Percentiles rank a stretch among this genome's conserved stretches.
These are phyloP conservation scores for Venturia carpophila DNA, from an alignment of 2,329 filamentous ascomycete species.

Conservation along the genomic window DNA sequence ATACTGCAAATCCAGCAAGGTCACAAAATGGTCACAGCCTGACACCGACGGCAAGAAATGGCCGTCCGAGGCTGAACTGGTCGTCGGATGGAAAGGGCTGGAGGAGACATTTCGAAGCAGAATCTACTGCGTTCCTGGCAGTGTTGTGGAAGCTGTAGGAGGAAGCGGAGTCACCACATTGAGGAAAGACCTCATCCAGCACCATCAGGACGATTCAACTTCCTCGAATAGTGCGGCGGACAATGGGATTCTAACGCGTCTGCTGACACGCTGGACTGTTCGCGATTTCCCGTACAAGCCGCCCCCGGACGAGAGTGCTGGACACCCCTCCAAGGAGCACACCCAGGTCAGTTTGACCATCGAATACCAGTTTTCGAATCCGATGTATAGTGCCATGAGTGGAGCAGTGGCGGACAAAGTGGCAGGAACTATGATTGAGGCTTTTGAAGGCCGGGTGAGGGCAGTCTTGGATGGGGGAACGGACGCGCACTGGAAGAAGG, in stretches of 20 bases:
- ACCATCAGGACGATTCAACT: neutral
- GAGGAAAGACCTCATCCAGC: neutral
- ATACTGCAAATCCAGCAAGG: slow-evolving; percentile 70
- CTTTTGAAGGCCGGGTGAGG: slow-evolving; percentile 73
- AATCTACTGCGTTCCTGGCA: slow-evolving; percentile 66
- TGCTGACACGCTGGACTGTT: slow-evolving; percentile 64
- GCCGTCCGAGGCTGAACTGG: slow-evolving; percentile 70
- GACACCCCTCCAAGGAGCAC: slow-evolving; percentile 35
- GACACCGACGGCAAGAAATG: slow-evolving; percentile 39
- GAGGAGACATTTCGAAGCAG: slow-evolving; percentile 76
- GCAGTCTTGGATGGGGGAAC: slow-evolving; percentile 7
- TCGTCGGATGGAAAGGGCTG: slow-evolving; percentile 76
- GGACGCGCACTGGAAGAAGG: neutral
- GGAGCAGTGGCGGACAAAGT: slow-evolving; percentile 75
- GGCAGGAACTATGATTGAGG: slow-evolving; percentile 81
- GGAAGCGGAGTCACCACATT: slow-evolving; percentile 40
- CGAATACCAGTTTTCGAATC: slow-evolving; percentile 78
- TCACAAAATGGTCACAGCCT: slow-evolving; percentile 57
- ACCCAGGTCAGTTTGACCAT: slow-evolving; percentile 72
- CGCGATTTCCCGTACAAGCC: slow-evolving; percentile 41
- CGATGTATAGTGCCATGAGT: slow-evolving; percentile 78
- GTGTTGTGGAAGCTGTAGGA: slow-evolving; percentile 68
- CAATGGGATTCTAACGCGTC: slow-evolving; percentile 53
- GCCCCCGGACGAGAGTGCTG: slow-evolving; percentile 28
- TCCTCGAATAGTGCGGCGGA: slow-evolving; percentile 19